Conservation (phyloP, 768 basidiomycete genomes). For the Lentinus brumalis region DNA sequence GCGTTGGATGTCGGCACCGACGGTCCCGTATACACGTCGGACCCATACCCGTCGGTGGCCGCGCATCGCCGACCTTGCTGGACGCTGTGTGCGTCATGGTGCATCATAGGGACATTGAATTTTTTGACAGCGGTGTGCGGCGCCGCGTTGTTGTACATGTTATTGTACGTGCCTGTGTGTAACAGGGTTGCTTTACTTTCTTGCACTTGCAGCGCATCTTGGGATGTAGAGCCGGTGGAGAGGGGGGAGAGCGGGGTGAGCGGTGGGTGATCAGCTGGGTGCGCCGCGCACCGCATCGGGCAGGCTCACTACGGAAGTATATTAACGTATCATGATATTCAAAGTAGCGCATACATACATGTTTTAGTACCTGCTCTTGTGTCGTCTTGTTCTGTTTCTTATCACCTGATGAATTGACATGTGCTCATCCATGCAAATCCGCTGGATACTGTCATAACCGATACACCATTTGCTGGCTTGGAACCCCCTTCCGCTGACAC, state of each 20-base stretch:
- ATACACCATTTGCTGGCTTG: no score
- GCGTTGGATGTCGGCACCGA: neutral
- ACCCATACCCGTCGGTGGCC: neutral
- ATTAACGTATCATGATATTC: slow-evolving; percentile 10
- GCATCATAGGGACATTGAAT: slow-evolving; percentile 3
- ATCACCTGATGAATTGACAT: no score
- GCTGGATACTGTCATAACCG: no score
- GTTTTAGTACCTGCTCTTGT: neutral
- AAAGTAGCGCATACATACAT: slow-evolving; percentile 2
- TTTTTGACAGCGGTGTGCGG: neutral
- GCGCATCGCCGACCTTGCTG: neutral
- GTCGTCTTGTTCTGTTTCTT: neutral
- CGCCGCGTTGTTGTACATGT: slow-evolving; percentile 17
- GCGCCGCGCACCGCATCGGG: neutral
- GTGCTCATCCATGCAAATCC: no score
- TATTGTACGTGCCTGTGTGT: slow-evolving; percentile 6
- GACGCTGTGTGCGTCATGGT: neutral
- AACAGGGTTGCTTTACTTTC: neutral
- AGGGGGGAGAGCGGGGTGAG: neutral
- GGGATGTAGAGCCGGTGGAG: neutral
- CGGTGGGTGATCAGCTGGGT: neutral
- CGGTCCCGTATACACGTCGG: slow-evolving; percentile 15
- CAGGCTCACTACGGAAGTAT: slow-evolving; percentile 8
- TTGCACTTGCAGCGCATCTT: neutral
- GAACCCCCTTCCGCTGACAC: no score